Evolutionary conservation across 441 rosid genomes (phyloP).

Genomic region (Euphorbia corollata): DNA sequence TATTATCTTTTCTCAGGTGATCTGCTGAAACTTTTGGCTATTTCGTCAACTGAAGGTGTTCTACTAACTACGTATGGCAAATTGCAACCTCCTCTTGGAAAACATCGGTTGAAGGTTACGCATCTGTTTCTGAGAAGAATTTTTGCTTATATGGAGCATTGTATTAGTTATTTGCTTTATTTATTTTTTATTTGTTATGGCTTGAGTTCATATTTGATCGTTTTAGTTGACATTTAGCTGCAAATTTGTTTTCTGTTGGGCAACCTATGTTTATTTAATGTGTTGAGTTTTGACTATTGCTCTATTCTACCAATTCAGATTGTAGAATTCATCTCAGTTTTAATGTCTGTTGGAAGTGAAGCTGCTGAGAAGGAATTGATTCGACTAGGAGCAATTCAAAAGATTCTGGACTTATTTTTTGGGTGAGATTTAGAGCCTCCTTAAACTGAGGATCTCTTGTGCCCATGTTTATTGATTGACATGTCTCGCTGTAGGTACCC

Average conservation of each 20-base stretch:
- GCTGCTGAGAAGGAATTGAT: slow-evolving; percentile 81
- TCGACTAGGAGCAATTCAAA: slow-evolving; percentile 59
- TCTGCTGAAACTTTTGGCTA: slow-evolving; percentile 70
- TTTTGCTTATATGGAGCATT: neutral
- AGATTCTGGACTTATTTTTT: slow-evolving; percentile 66
- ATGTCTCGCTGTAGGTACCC: slow-evolving; percentile 59
- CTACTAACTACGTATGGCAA: slow-evolving; percentile 81
- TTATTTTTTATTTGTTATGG: slow-evolving; percentile 3
- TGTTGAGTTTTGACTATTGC: neutral
- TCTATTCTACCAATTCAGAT: slow-evolving; percentile 37
- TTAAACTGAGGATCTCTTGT: neutral
- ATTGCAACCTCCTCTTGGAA: slow-evolving; percentile 94
- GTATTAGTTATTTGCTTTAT: neutral
- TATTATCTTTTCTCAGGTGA: slow-evolving; percentile 42
- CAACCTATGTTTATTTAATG: too few species aligned
- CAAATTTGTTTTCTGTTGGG: too few species aligned
- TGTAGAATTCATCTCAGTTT: slow-evolving; percentile 86
- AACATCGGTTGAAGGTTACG: slow-evolving; percentile 79
- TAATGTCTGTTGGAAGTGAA: slow-evolving; percentile 74
- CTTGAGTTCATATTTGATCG: neutral
- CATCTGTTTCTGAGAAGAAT: neutral
- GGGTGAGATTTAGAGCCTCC: slow-evolving; percentile 45
- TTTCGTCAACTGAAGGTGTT: slow-evolving; percentile 50
- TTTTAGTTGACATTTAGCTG: neutral
- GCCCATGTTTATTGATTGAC: slow-evolving; percentile 25